Percentiles rank a stretch among this genome's conserved stretches.
Evolutionary conservation across 495 filamentous ascomycete species (phyloP).

Genomic region (Aspergillus funiculosus): DNA sequence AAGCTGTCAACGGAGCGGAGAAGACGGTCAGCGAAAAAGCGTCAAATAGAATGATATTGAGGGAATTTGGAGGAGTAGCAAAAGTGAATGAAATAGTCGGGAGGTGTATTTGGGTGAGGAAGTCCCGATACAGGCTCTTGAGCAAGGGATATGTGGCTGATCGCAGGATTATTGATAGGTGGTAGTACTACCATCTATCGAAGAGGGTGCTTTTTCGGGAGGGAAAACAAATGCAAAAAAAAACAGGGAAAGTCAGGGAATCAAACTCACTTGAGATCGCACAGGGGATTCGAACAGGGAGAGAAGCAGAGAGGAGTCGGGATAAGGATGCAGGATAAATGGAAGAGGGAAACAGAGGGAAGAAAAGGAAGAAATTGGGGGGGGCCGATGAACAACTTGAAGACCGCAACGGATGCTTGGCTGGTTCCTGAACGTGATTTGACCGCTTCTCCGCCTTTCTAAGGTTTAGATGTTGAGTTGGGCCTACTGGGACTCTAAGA

Average conservation of each 20-base stretch:
- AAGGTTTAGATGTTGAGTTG: not conserved
- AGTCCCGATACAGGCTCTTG: no score
- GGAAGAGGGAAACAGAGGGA: slow-evolving; percentile 10
- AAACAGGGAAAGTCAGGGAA: slow-evolving; percentile 6
- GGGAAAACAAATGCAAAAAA: slow-evolving; percentile 3
- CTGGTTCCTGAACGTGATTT: slow-evolving; percentile 10
- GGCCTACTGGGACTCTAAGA: not conserved
- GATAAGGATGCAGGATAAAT: slow-evolving; percentile 12
- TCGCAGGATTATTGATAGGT: no score
- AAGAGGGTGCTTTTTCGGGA: not conserved
- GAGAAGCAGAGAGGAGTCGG: slow-evolving; percentile 1
- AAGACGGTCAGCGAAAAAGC: slow-evolving; percentile 7
- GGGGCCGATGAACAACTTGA: slow-evolving; percentile 6
- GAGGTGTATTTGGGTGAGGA: not conserved
- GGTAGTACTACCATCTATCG: no score
- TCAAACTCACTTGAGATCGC: not conserved
- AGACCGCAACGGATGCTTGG: not conserved
- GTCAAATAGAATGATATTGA: not conserved
- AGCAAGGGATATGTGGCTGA: no score
- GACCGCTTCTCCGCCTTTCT: slow-evolving; percentile 11
- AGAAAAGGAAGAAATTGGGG: slow-evolving; percentile 6
- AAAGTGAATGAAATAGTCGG: not conserved
- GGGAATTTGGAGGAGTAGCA: no score
- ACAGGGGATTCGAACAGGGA: slow-evolving; percentile 9
- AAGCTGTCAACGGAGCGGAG: slow-evolving; percentile 5